Base-by-base conservation (phyloP, 2,329 filamentous ascomycete genomes). In the Diaporthe vexans region DNA sequence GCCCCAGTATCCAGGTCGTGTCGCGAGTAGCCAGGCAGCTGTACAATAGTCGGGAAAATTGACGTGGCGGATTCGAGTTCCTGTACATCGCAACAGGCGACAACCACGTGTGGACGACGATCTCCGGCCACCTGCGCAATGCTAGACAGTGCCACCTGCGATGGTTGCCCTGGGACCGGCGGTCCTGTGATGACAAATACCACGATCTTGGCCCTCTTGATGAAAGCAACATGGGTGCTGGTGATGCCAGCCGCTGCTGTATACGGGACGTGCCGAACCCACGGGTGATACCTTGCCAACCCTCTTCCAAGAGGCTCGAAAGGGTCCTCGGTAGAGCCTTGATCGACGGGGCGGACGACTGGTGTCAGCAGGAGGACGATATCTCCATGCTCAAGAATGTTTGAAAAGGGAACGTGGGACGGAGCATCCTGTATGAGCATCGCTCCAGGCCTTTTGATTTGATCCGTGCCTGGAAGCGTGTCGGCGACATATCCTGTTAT, bases 211-310 rank as follows among this genome's bases (percentile, higher is more conserved):
- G 91, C 91, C 72, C 89, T 85, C 73, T 86, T 87, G 71, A 94
- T 87, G 78, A 93, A 93, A 69, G 87, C 87, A 65, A 88, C 83
- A 81, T 95, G 91, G 58, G 89, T 87, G 29, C 87, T 86, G 3
- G 91, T 93, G 80, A 94, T 90, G 56, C 92, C 92, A 74, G 86
- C 82, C 70, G 87, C 86, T 61, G 90, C 88, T 7, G 91, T 90
- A 79, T 94, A 95, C 8, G 94, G 93, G 57, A 94, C 90, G 80
- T 95, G 94, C 26, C 92, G 90, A 75, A 95, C 86, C 81, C 86
- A 87, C 3, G 87, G 83, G 79, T 93, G 91, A 77, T 88, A 86
- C 65, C 83, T 85, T 65, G 90, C 89, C 65, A 95, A 81, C 58
- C 90, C 88, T 76, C 88, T 87, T 26, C 93, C 94, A 24, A 95